Base-by-base conservation (phyloP, 805 yeast genomes). In the Candida lessepsii region DNA sequence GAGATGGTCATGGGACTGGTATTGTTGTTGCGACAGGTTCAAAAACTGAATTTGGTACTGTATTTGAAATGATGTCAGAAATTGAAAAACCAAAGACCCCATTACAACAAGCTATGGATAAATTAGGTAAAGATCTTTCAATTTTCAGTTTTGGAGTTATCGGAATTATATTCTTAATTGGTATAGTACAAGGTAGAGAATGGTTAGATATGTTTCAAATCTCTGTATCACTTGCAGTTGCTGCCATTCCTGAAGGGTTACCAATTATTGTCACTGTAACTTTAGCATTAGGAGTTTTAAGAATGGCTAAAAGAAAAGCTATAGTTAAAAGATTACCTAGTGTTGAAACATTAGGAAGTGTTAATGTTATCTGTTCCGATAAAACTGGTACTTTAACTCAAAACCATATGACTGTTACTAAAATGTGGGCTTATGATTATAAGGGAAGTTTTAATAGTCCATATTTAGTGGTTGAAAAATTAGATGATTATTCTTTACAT, bases 1-100 rank as follows among this genome's bases (percentile, higher is more conserved):
- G 96, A 53, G 95, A 88, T 58, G 99, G 99, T 20, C 90, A 86
- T 53, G 99, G 98, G 14, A 56, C 84, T 2, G 99, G 99, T 47
- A 74, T 93, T 29, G 99, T 93, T 11, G 78, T 93, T 24, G 96
- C 91, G 9, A 93, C 96, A 1, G 95, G 95, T 27, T 70, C 76
- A 27, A 79, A 82, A 49, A 91, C 99, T 2, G 96, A 95, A 36
- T 89, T 93, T 64, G 99, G 99, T 37, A 73, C 83, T 33, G 97
- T 93, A 11, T 93, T 89, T 57, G 90, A 85, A 51, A 89, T 93
- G 96, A 88, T 93, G 95, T 76, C 83, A 26, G 83, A 80, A 37
- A 93, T 93, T 50, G 96, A 89, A 61, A 93, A 93, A 63, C 99
- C 99, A 38, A 93, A 93, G 65, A 93, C 99, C 13, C 99, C 99